Evolutionary conservation across 176 grass and related monocot species (phyloP).

Genomic region (Hsuehochloa calcarea): DNA sequence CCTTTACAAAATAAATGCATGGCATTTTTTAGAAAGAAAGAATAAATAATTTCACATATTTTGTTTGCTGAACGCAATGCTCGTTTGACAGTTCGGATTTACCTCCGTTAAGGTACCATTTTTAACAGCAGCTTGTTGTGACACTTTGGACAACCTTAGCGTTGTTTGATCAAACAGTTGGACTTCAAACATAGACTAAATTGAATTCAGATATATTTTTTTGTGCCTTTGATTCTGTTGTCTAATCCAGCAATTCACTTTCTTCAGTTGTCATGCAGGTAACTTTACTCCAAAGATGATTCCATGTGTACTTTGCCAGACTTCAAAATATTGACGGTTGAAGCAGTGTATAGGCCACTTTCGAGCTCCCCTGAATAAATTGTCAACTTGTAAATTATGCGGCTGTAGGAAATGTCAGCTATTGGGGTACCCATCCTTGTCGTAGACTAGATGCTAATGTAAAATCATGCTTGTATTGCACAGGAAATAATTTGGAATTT

Average conservation of each 20-base stretch:
- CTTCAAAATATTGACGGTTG: neutral
- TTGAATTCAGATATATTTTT: neutral
- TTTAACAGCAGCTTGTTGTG: neutral
- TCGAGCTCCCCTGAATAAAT: conserved; percentile 12
- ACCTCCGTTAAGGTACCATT: neutral
- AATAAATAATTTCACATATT: neutral
- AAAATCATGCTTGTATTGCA: neutral
- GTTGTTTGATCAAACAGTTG: conserved; percentile 5
- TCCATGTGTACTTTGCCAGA: neutral
- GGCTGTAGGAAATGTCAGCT: conserved; percentile 21
- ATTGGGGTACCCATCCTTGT: neutral
- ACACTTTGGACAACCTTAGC: neutral
- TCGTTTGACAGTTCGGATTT: neutral
- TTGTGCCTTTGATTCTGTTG: neutral
- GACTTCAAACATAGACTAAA: neutral
- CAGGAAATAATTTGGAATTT: conserved; percentile 25
- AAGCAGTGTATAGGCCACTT: conserved; percentile 14
- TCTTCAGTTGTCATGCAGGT: conserved; percentile 28
- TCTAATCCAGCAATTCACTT: neutral
- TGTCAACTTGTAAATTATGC: conserved; percentile 41
- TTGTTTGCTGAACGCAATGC: neutral
- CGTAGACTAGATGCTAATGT: conserved; percentile 27
- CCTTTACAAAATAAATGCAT: neutral
- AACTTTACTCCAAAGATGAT: neutral
- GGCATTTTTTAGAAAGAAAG: neutral